Percentiles rank a stretch among this genome's conserved stretches.
Evolutionary conservation across 1,284 basidiomycete species (phyloP).

Genomic region (Ceratobasidium sp.): DNA sequence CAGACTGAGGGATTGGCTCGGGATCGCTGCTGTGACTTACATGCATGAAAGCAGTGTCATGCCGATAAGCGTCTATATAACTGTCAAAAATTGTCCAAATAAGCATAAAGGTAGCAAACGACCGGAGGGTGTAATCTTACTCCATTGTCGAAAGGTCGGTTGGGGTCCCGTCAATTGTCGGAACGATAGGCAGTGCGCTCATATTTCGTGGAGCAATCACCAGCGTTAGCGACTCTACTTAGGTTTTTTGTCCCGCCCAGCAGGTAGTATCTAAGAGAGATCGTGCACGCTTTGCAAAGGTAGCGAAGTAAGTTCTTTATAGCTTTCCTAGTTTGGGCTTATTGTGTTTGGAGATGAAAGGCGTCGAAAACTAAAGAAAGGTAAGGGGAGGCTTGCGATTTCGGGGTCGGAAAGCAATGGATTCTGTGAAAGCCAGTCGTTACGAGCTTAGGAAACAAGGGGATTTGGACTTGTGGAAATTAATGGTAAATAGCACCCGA

Average conservation of each 20-base stretch:
- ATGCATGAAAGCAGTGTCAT: slow-evolving; percentile 30
- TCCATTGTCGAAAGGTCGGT: slow-evolving; percentile 21
- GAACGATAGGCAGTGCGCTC: not conserved
- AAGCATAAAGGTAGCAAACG: not conserved
- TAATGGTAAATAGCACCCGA: not conserved
- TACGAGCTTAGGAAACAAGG: not conserved
- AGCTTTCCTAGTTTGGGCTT: slow-evolving; percentile 20
- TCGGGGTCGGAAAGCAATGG: not conserved
- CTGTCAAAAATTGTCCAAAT: not conserved
- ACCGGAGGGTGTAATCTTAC: not conserved
- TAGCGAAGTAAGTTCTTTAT: slow-evolving; percentile 6
- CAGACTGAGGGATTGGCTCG: not conserved
- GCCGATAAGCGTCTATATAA: slow-evolving; percentile 21
- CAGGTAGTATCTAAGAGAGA: not conserved
- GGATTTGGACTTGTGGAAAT: not conserved
- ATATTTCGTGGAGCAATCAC: not conserved
- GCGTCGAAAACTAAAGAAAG: not conserved
- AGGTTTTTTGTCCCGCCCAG: not conserved
- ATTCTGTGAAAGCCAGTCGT: not conserved
- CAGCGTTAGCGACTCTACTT: not conserved
- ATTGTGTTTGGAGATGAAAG: slow-evolving; percentile 4
- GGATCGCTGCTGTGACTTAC: not conserved
- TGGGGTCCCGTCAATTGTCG: not conserved
- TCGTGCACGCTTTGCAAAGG: not conserved
- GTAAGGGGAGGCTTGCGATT: not conserved